Conservation (phyloP, 1,284 basidiomycete species). For the Inonotus obliquus region DNA sequence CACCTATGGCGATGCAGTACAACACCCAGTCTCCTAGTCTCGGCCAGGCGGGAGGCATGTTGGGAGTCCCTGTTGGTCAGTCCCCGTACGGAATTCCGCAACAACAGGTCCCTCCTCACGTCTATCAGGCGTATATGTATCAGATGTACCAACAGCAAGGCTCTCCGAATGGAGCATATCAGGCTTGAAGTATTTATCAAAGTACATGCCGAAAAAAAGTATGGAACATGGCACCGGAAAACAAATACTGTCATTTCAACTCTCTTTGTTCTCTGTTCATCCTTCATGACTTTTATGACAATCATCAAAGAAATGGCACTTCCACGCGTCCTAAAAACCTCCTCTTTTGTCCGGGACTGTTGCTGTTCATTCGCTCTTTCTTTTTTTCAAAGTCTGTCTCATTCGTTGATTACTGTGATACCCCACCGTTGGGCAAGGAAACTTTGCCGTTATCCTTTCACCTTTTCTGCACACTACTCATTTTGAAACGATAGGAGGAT, state of each 20-base stretch:
- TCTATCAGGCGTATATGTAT: conserved; percentile 80
- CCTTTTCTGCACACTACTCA: conserved; percentile 4
- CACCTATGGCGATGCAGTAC: conserved; percentile 47
- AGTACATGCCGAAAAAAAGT: neutral
- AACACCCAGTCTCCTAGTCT: conserved; percentile 57
- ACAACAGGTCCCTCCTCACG: conserved; percentile 61
- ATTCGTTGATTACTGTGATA: conserved; percentile 4
- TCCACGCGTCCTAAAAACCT: conserved; percentile 1
- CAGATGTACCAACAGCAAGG: conserved; percentile 68
- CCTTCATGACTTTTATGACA: conserved; percentile 12
- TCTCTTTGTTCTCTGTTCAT: neutral
- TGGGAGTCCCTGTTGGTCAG: conserved; percentile 52
- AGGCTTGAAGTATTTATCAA: conserved; percentile 44
- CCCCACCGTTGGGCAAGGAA: neutral
- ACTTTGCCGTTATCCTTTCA: neutral
- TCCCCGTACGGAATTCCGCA: conserved; percentile 57
- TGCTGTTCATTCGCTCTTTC: conserved; percentile 2
- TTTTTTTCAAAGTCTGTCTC: neutral
- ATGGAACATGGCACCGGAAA: neutral
- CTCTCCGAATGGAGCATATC: conserved; percentile 66
- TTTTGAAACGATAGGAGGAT: conserved; percentile 12
- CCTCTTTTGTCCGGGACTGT: conserved; percentile 4
- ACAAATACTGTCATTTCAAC: neutral
- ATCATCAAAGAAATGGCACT: neutral
- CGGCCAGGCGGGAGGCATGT: conserved; percentile 46